Conservation (phyloP, 805 yeast genomes). For the Starmera amethionina region DNA sequence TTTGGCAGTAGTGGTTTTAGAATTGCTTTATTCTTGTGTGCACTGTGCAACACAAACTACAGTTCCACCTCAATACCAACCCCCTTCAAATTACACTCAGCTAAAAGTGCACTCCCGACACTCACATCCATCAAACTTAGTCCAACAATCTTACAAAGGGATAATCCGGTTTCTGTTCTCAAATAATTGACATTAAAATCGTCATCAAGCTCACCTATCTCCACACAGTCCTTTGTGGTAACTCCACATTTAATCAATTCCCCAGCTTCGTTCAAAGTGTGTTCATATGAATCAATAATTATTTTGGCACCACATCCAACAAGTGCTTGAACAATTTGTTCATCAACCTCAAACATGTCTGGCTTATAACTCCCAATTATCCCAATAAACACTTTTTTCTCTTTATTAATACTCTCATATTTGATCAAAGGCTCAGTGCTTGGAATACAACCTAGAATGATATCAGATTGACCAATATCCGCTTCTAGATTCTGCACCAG, state of each 20-base stretch:
- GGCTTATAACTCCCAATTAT: constrained; percentile 63
- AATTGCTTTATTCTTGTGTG: too few species aligned
- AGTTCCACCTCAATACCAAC: constrained; percentile 25
- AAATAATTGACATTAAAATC: constrained; percentile 3
- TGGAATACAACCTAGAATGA: constrained; percentile 55
- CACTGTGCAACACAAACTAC: constrained; percentile 7
- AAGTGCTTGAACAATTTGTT: constrained; percentile 25
- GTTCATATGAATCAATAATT: constrained; percentile 51
- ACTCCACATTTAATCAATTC: constrained; percentile 43
- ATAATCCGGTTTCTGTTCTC: constrained; percentile 20
- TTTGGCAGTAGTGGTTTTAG: too few species aligned
- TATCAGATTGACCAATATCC: constrained; percentile 28
- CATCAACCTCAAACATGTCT: constrained; percentile 53
- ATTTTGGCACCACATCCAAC: constrained; percentile 29
- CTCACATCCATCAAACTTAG: constrained; percentile 55
- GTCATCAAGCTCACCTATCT: constrained; percentile 31
- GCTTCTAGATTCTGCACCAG: constrained; percentile 13
- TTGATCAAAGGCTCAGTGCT: constrained; percentile 38
- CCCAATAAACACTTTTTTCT: constrained; percentile 34
- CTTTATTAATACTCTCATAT: constrained; percentile 19
- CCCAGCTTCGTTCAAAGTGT: constrained; percentile 53
- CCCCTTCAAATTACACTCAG: constrained; percentile 15
- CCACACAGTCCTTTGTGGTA: constrained; percentile 29
- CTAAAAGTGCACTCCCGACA: constrained; percentile 35
- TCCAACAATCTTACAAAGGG: constrained; percentile 50